Conservation (phyloP, 441 rosid genomes). For the Jatropha multifida region DNA sequence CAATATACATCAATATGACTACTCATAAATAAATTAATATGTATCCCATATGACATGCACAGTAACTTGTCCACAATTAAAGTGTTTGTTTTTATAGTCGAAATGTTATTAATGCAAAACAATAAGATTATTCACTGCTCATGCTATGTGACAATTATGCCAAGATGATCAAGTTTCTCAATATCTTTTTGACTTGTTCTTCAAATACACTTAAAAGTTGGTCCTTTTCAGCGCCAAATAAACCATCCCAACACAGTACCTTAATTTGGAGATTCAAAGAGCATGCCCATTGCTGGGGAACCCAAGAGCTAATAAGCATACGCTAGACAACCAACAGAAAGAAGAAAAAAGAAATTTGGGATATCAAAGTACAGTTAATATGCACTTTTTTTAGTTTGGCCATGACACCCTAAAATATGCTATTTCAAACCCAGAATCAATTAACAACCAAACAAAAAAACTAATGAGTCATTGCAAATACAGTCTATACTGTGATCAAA, state of each 20-base stretch:
- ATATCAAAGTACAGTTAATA: neutral
- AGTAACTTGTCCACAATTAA: too few relatives aligned
- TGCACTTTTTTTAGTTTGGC: neutral
- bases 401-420: neutral
- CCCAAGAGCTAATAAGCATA: neutral
- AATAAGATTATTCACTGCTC: neutral
- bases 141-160: neutral
- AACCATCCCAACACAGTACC: neutral
- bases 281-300: neutral
- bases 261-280: neutral
- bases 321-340: neutral
- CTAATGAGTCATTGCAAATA: conserved; percentile 2
- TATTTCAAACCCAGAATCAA: neutral
- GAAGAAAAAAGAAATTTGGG: neutral
- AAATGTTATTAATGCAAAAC: neutral
- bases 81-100: too few relatives aligned
- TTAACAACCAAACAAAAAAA: conserved; percentile 8
- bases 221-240: neutral
- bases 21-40: too few relatives aligned
- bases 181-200: neutral
- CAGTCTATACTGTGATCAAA: neutral
- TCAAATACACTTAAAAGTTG: too few relatives aligned
- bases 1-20: too few relatives aligned
- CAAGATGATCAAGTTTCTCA: neutral
- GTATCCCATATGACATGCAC: too few relatives aligned